phyloP scores from a whole-genome alignment of 2,329 filamentous ascomycete genomes.

The Trichoderma afroharzianum region DNA sequence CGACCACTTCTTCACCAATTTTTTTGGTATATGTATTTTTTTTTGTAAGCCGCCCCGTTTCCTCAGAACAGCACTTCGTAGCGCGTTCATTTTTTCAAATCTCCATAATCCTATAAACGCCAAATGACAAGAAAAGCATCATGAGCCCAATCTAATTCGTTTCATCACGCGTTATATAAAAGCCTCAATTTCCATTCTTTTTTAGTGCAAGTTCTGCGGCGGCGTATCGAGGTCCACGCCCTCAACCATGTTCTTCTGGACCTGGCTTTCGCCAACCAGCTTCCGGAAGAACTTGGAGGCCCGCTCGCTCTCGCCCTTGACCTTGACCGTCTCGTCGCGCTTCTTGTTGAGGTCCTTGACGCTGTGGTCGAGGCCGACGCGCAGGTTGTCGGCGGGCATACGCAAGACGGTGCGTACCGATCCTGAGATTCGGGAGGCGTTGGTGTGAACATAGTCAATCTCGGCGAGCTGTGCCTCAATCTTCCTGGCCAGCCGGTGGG shows the following conservation, averaged over 20 bases:
- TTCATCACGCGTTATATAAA: constrained; percentile 7
- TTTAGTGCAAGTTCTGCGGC: constrained; percentile 31
- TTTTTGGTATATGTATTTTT: neutral
- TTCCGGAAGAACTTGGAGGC: constrained; percentile 89
- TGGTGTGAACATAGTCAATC: constrained; percentile 89
- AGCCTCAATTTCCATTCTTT: neutral
- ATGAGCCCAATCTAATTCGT: constrained; percentile 11
- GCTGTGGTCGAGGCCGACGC: constrained; percentile 75
- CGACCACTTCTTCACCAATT: neutral
- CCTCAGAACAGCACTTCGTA: neutral
- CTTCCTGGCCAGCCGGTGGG: constrained; percentile 79
- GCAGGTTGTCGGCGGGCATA: constrained; percentile 80
- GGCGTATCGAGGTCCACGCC: constrained; percentile 50
- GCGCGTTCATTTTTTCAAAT: neutral
- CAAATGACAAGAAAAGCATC: neutral
- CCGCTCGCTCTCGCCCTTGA: constrained; percentile 77
- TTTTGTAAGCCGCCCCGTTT: neutral
- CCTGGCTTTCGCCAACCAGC: constrained; percentile 64
- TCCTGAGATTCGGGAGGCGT: constrained; percentile 76
- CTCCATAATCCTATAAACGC: neutral
- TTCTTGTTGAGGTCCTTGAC: constrained; percentile 78
- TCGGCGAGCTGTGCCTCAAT: constrained; percentile 74
- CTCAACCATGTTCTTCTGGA: constrained; percentile 48
- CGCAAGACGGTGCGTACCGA: constrained; percentile 87
- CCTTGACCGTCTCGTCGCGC: constrained; percentile 78